phyloP scores from a whole-genome alignment of 2,329 filamentous ascomycete genomes.

The Immersiporthe knoxdaviesiana region DNA sequence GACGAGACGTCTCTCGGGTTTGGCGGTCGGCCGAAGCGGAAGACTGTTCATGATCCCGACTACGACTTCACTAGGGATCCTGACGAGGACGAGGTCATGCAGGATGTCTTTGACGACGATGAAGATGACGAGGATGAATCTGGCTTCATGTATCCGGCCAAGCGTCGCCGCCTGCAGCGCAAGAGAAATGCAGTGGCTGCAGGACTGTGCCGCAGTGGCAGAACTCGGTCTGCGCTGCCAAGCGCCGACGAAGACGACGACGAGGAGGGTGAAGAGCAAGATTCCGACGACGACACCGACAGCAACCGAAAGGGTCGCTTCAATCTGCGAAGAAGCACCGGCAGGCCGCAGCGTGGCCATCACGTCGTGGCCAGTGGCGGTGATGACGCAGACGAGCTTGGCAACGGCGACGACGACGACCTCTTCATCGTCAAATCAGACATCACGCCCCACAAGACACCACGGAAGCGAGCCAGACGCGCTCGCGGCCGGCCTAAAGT shows the following conservation, averaged over 20 bases:
- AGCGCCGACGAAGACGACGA: slow-evolving; percentile 14
- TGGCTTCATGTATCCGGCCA: slow-evolving; percentile 21
- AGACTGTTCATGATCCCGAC: slow-evolving; percentile 39
- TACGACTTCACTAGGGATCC: slow-evolving; percentile 31
- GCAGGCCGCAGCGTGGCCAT: background rate
- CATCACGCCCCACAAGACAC: slow-evolving; percentile 31
- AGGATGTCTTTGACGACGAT: slow-evolving; percentile 18
- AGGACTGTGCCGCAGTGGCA: slow-evolving; percentile 14
- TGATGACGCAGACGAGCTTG: slow-evolving; percentile 29
- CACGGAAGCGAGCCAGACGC: slow-evolving; percentile 25
- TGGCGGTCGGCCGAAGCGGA: slow-evolving; percentile 23
- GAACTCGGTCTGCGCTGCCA: background rate
- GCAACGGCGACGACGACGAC: slow-evolving; percentile 26
- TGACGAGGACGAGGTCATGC: slow-evolving; percentile 32
- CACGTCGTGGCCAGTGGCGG: background rate
- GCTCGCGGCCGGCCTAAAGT: slow-evolving; percentile 36
- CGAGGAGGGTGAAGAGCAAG: background rate
- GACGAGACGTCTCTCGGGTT: slow-evolving; percentile 19
- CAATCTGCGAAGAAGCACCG: slow-evolving; percentile 10
- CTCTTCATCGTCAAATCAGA: slow-evolving; percentile 36
- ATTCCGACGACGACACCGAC: slow-evolving; percentile 13
- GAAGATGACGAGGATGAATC: slow-evolving; percentile 25
- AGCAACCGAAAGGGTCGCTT: slow-evolving; percentile 15
- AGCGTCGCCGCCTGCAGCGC: slow-evolving; percentile 20
- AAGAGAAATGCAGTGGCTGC: background rate